Base-by-base conservation (phyloP, 768 basidiomycete genomes). In the Hemileccinum rubropunctum region DNA sequence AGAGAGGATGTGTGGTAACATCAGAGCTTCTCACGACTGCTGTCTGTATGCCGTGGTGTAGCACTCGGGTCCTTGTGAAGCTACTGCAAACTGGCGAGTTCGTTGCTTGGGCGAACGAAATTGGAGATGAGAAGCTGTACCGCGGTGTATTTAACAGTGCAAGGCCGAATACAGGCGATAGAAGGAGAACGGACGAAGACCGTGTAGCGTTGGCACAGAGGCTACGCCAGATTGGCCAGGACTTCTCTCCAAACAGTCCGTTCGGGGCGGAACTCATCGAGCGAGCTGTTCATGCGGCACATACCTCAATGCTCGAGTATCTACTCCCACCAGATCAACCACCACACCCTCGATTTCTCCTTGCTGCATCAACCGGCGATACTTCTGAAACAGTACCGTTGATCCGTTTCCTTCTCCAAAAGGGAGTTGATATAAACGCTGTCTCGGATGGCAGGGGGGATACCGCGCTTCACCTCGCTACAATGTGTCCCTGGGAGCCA, bases 11-110 rank as follows among this genome's bases (percentile, higher is more conserved):
- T 38, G 14, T 30, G 8, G 17, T 47, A 11, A 20, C 45, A 20
- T 7, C 27, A 15, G 6, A 28, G 27, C 27, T 47, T 17, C 45
- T 47, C 11, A 9, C 27, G 18, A 28, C 27, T 9, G 45, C 45
- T 13, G 28, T 30, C 14, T 47, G 45, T 14, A 47, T 47, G 45
- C 37, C 45, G 6, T 47, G 45, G 45, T 47, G 45, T 21, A 47
- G 45, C 27, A 32, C 37, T 18, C 45, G 36, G 13, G 45, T 47
- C 3, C 37, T 47, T 20, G 45, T 38, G 28, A 38, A 21, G 27
- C 36, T 47, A 4, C 15, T 47, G n/a, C 27, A 47, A 20, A 47
- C 45, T 10, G 17, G 3, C 17, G 36, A 39, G 20, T 47, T 47
- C 27, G 27, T 39, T 13, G 28, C 39, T n/a, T 47, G 45, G 45